Evolutionary conservation across 306 rosid genomes (phyloP), one percentile per base, ranked within the genome.

Genomic region (Trifolium subterraneum): DNA sequence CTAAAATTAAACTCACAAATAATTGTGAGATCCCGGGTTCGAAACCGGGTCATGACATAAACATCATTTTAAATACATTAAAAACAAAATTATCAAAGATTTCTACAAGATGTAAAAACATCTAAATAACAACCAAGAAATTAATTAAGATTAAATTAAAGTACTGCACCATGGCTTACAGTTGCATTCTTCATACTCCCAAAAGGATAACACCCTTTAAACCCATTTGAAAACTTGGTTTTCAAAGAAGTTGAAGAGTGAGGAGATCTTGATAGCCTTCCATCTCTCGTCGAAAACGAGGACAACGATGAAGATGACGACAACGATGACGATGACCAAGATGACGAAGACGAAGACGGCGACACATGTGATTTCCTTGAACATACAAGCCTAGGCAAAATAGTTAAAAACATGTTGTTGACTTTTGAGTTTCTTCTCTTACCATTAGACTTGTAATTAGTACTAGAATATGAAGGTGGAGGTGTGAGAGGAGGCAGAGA

Each of bases 401-500:
- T n/a, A 54, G n/a, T 20, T 12, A 74, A 82, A 47, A 82, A 22
- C 33, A 23, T 45, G 1, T 60, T 1, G 2, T 55, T 64, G 36
- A 58, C 3, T 20, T 70, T 82, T 7, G 83, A 63, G 8, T 14
- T 78, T 25, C 45, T 69, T 18, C 39, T 2, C 20, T 67, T 83
- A 2, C 31, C 16, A 8, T 3, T 67, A 38, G 76, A 78, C 16
- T 45, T 73, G 23, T 45, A 8, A 14, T 29, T 56, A 12, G 15
- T 64, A 10, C 78, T 70, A 41, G 52, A 83, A 79, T 70, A 71
- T 1, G 86, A 83, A 70, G 86, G 86, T 62, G 86, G 86, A 3
- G 81, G 86, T 38, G 86, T 79, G 3, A 83, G 86, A 7, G 86
- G 86, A 38, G 81, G 83, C n/a, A 83, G 39, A 39, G 81, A 74